Percentiles rank a stretch among this genome's conserved stretches.
Evolutionary conservation across 2,329 filamentous ascomycete genomes (phyloP).

Genomic region (Cercospora citrullina): DNA sequence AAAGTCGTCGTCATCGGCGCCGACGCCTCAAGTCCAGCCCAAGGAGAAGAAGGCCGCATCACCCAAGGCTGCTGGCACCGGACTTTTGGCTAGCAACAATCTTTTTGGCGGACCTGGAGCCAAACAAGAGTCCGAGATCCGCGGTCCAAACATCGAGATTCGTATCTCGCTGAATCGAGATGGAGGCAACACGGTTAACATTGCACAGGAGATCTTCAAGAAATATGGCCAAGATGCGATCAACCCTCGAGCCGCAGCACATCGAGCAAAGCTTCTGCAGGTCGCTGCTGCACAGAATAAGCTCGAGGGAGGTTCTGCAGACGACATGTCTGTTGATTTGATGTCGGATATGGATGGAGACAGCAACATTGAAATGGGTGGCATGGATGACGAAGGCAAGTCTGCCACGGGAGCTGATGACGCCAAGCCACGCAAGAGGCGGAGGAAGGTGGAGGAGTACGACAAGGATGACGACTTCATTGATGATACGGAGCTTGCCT

Average conservation of each 20-base stretch:
- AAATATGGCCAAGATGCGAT: conserved; percentile 93
- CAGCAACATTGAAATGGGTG: conserved; percentile 87
- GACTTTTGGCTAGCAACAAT: conserved; percentile 62
- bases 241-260: conserved; percentile 85
- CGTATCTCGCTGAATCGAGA: conserved; percentile 78
- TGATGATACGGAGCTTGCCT: conserved; percentile 90
- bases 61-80: conserved; percentile 57
- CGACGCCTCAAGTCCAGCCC: conserved; percentile 43
- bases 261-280: conserved; percentile 80
- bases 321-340: conserved; percentile 80
- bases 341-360: conserved; percentile 65
- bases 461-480: conserved; percentile 69
- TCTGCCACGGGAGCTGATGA: conserved; percentile 63
- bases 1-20: conserved; percentile 32
- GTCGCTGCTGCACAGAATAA: conserved; percentile 87
- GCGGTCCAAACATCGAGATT: conserved; percentile 77
- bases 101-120: conserved; percentile 57
- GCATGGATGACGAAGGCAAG: conserved; percentile 61
- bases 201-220: conserved; percentile 88
- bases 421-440: conserved; percentile 76
- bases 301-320: conserved; percentile 70
- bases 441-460: conserved; percentile 68
- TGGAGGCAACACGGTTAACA: conserved; percentile 90
- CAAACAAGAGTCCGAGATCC: conserved; percentile 42
- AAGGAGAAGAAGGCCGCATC: conserved; percentile 21